Conservation (phyloP, 2,329 filamentous ascomycete species). For the Colletotrichum zoysiae region DNA sequence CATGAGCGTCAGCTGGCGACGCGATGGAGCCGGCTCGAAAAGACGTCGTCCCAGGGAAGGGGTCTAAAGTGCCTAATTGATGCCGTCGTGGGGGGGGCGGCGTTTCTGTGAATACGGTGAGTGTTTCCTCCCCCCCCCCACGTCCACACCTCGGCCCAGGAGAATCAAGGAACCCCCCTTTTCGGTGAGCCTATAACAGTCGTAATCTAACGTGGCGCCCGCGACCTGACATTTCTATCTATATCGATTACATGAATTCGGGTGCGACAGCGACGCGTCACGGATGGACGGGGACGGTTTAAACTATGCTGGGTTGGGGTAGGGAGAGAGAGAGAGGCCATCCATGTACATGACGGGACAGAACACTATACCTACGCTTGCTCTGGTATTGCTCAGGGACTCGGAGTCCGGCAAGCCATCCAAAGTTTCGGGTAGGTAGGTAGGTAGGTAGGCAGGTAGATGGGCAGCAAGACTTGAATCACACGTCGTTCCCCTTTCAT, state of each 20-base stretch:
- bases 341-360: neutral
- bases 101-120: neutral
- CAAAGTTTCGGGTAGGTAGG: neutral
- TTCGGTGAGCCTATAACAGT: neutral
- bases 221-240: neutral
- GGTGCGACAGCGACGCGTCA: conserved; percentile 5
- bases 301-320: conserved; percentile 8
- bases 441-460: neutral
- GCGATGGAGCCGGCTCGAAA: neutral
- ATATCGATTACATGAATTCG: neutral
- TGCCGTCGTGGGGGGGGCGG: conserved; percentile 10
- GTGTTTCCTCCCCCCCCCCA: too few relatives aligned
- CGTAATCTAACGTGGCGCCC: neutral
- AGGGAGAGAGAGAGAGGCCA: neutral
- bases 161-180: neutral
- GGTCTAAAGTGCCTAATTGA: neutral
- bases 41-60: neutral
- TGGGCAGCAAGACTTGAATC: neutral
- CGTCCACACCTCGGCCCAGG: neutral
- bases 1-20: neutral
- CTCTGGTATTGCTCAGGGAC: conserved; percentile 7
- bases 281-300: conserved; percentile 18
- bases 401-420: neutral
- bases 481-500: neutral
- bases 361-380: neutral